These are phyloP conservation scores for Rhodomyrtus tomentosa DNA, from an alignment of 345 rosid genomes.

Conservation along the genomic window DNA sequence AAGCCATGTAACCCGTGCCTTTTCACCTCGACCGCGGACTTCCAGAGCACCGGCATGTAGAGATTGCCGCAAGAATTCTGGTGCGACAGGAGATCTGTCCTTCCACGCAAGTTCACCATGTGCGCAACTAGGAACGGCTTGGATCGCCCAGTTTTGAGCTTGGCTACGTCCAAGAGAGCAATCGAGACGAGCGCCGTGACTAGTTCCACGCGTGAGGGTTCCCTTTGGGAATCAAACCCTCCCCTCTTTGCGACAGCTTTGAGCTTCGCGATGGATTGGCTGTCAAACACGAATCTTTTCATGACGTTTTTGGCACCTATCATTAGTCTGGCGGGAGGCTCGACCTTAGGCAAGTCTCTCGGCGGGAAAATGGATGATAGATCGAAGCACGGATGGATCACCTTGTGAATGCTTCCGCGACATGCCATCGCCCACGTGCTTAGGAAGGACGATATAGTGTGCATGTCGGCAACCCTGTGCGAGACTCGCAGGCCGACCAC, in stretches of 20 bases:
- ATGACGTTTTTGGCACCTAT: neutral
- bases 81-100: neutral
- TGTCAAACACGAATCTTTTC: neutral
- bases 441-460: neutral
- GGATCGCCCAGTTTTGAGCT: neutral
- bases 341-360: neutral
- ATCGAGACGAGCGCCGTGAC: neutral
- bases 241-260: too few relatives aligned
- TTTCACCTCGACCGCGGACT: neutral
- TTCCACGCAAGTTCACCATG: neutral
- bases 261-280: neutral
- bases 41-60: neutral
- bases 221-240: neutral
- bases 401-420: neutral
- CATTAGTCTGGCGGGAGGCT: neutral
- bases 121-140: neutral
- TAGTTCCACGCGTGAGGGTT: neutral
- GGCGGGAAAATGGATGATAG: neutral
- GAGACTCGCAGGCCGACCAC: conserved; percentile 1
- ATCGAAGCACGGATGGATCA: neutral
- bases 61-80: neutral
- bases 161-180: neutral
- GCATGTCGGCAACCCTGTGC: conserved; percentile 12
- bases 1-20: neutral
- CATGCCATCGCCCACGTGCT: conserved; percentile 11